phyloP scores from a whole-genome alignment of 495 filamentous ascomycete species.

The Terfezia claveryi region DNA sequence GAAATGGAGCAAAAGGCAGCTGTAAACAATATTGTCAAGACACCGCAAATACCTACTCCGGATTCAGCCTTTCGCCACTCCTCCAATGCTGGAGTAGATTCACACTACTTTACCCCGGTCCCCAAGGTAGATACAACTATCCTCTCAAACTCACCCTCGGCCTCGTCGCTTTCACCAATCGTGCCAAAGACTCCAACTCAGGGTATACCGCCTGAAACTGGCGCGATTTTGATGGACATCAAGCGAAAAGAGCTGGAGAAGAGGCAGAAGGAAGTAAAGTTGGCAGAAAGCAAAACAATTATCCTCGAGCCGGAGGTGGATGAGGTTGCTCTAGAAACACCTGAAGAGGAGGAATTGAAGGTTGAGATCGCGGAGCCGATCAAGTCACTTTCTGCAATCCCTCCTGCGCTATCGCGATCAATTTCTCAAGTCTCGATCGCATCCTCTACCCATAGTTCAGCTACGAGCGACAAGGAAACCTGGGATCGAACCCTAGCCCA shows the following conservation, averaged over 20 bases:
- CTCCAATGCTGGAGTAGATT: neutral
- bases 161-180: neutral
- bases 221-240: neutral
- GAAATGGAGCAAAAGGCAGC: neutral
- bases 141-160: neutral
- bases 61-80: constrained; percentile 16
- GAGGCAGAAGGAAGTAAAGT: neutral
- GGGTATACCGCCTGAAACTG: neutral
- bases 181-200: neutral
- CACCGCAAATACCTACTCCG: constrained; percentile 11
- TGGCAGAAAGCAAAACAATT: too few species aligned
- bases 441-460: neutral
- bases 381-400: neutral
- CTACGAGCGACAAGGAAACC: constrained; percentile 10
- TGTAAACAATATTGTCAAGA: constrained; percentile 16
- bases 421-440: neutral
- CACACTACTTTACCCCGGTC: neutral
- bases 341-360: too few species aligned
- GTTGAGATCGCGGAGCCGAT: neutral
- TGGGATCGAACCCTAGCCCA: constrained; percentile 19
- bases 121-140: neutral
- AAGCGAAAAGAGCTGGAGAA: neutral
- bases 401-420: neutral
- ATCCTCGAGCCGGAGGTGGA: too few species aligned
- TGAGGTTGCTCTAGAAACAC: too few species aligned